A percentile compares a stretch with the other conserved stretches of the same genome.
Evolutionary conservation across 1,284 basidiomycete genomes (phyloP).

Genomic region (Psilocybe mexicana): DNA sequence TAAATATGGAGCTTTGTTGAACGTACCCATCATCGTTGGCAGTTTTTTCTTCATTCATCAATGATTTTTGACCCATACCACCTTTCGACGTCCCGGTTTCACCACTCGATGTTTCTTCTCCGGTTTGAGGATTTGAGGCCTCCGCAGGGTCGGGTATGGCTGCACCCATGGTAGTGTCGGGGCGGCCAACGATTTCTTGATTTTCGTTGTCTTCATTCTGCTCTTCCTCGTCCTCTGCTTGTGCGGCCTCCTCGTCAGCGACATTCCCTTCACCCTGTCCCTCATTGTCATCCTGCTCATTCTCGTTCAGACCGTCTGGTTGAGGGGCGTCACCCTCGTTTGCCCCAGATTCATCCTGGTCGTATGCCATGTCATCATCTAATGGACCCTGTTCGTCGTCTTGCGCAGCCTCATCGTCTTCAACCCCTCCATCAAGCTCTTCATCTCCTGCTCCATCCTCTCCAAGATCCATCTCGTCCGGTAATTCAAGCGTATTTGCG

Average conservation of each 20-base stretch:
- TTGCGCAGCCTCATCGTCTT: constrained; percentile 29
- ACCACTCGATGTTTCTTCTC: constrained; percentile 32
- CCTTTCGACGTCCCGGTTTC: constrained; percentile 34
- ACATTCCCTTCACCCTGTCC: background rate
- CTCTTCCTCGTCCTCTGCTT: constrained; percentile 27
- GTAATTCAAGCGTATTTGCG: constrained; percentile 79
- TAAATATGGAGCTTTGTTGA: constrained; percentile 1
- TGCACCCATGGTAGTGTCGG: constrained; percentile 41
- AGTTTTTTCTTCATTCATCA: constrained; percentile 28
- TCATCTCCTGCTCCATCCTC: constrained; percentile 56
- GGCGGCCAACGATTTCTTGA: constrained; percentile 38
- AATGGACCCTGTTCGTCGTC: constrained; percentile 44
- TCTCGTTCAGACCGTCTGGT: constrained; percentile 3
- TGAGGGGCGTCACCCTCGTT: constrained; percentile 7
- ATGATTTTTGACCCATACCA: constrained; percentile 28
- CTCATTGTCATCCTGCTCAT: background rate
- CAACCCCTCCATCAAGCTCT: constrained; percentile 27
- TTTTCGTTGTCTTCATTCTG: constrained; percentile 28
- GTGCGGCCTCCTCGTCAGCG: background rate
- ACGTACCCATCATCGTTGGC: constrained; percentile 34
- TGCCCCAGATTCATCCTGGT: constrained; percentile 13
- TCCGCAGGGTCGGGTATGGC: constrained; percentile 35
- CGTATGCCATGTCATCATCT: constrained; percentile 36
- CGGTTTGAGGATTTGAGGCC: constrained; percentile 26
- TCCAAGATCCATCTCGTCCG: constrained; percentile 80